These are phyloP conservation scores for Iris macrosiphon DNA, from an alignment of 106 monocot species.

Conservation along the genomic window DNA sequence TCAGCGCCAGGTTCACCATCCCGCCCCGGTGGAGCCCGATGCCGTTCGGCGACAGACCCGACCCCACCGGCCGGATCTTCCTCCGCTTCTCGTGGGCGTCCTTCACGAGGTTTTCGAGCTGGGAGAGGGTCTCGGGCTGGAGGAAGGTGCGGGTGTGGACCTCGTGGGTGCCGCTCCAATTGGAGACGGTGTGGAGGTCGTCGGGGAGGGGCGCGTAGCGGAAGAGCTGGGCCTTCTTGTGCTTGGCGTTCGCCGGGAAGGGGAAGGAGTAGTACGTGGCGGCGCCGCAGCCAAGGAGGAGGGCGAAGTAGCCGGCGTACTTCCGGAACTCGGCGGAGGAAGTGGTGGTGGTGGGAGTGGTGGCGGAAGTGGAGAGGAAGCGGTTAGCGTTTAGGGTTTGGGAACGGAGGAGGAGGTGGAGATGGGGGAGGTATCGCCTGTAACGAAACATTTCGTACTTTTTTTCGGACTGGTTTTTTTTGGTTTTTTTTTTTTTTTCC, in stretches of 20 bases:
- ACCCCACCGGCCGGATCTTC: slow-evolving; percentile 84
- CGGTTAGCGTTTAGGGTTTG: too few species aligned
- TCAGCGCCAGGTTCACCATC: slow-evolving; percentile 93
- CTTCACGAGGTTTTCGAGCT: slow-evolving; percentile 50
- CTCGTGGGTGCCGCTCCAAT: slow-evolving; percentile 98
- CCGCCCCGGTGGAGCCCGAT: slow-evolving; percentile 71
- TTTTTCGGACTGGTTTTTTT: too few species aligned
- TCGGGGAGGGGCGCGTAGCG: slow-evolving; percentile 91
- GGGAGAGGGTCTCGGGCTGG: slow-evolving; percentile 68
- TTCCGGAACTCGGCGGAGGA: slow-evolving; percentile 71
- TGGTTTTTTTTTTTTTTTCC: too few species aligned
- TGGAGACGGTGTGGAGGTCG: slow-evolving; percentile 88
- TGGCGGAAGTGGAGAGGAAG: too few species aligned
- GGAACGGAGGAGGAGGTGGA: too few species aligned
- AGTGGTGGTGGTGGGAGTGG: slow-evolving; percentile 26
- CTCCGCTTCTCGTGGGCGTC: slow-evolving; percentile 36
- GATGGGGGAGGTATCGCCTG: too few species aligned
- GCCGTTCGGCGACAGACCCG: slow-evolving; percentile 88
- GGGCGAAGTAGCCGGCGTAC: slow-evolving; percentile 77
- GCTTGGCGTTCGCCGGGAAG: slow-evolving; percentile 53
- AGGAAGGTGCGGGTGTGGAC: slow-evolving; percentile 74
- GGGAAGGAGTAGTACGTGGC: slow-evolving; percentile 95
- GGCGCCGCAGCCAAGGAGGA: slow-evolving; percentile 66
- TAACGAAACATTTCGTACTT: too few species aligned
- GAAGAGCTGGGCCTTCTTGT: slow-evolving; percentile 91